Conservation (phyloP, 2,329 filamentous ascomycete species). For the Lasiodiplodia hormozganensis region DNA sequence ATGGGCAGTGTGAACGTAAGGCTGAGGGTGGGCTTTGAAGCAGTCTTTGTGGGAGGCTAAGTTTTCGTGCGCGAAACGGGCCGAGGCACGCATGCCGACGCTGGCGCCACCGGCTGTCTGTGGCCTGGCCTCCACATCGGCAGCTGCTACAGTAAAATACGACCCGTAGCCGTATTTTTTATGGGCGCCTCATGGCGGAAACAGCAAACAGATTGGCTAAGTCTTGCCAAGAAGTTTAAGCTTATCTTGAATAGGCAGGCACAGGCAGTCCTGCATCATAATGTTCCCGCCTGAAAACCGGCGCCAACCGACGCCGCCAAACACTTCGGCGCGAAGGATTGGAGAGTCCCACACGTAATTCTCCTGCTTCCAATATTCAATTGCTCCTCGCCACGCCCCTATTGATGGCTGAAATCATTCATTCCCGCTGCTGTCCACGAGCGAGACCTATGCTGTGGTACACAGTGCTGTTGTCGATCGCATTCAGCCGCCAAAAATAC, state of each 20-base stretch:
- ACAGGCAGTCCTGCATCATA: not conserved
- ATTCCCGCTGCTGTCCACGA: too few relatives aligned
- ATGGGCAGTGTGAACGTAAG: not conserved
- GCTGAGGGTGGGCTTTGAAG: not conserved
- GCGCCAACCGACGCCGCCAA: not conserved
- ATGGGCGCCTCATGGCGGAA: not conserved
- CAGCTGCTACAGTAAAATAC: not conserved
- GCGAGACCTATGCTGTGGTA: too few relatives aligned
- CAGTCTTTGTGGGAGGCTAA: not conserved
- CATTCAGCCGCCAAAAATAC: not conserved
- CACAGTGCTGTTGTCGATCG: not conserved
- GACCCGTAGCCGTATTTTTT: not conserved
- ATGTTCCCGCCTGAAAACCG: not conserved
- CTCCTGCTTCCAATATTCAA: not conserved
- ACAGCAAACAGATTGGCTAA: not conserved
- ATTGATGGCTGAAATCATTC: too few relatives aligned
- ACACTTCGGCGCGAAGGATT: not conserved
- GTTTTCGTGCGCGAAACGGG: not conserved
- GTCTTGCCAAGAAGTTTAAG: not conserved
- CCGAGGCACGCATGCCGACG: not conserved
- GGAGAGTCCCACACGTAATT: not conserved
- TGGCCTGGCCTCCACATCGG: conserved; percentile 1
- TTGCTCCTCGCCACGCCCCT: not conserved
- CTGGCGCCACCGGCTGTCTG: not conserved
- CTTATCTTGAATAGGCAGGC: conserved; percentile 23